Evolutionary conservation across 192 early-diverging fungal genomes (phyloP), one percentile per base, ranked within the genome.

Genomic region (Diversispora epigaea): DNA sequence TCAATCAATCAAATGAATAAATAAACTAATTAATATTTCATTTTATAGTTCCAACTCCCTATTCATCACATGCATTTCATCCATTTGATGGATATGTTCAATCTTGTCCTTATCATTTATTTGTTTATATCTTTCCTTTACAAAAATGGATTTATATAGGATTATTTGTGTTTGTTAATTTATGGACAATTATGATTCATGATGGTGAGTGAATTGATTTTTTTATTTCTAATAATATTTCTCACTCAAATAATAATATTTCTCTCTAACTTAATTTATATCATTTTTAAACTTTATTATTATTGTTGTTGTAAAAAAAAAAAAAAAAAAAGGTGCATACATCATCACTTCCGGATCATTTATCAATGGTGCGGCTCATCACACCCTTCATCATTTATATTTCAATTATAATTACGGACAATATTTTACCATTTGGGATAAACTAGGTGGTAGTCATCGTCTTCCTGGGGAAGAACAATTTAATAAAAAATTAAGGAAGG

Each of bases 321-420:
- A n/a, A n/a, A n/a, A n/a, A n/a, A n/a, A n/a, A 32, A 49, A 75
- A 84, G 83, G 93, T 40, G 89, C 90, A 63, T 96, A 93, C 73
- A 73, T 96, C 73, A 73, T 96, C 15, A 81, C 91, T 15, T 84
- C 82, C 63, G 87, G 89, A 67, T 73, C 85, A 0, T 77, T 90
- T 50, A 87, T 98, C 74, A 98, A 98, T 79, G 89, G 91, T 15
- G 90, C 93, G 3, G 97, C 97, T 9, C 97, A 99, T 78, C 97
- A 99, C 78, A 90, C 94, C n/a, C 89, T 99, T 43, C 97, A 99
- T 77, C 97, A 99, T 77, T 78, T 96, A 57, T 96, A 99, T 84
- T 99, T 99, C 82, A 97, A 98, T 87, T 99, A 98, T 89, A 99
- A 99, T 85, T 99, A 95, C 78, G 97, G 97, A 3, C 97, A 99